phyloP scores from a whole-genome alignment of 2,329 filamentous ascomycete species.

The Fusarium mundagurra region DNA sequence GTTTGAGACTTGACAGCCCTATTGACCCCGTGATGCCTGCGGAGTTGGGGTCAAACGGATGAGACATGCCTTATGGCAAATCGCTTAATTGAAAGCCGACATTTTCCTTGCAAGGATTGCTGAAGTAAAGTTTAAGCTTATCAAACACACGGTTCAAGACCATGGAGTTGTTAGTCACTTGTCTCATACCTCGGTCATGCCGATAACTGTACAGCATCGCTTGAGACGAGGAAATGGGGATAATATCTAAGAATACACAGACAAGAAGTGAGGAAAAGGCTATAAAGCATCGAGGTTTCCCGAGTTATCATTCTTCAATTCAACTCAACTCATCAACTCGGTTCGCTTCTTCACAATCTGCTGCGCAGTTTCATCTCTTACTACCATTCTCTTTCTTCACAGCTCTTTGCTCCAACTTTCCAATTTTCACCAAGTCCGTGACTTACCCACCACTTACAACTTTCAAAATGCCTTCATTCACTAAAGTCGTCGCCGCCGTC shows the following conservation, averaged over 20 bases:
- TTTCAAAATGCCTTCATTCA: constrained; percentile 2
- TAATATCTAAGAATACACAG: rapidly evolving
- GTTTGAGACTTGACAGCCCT: neutral
- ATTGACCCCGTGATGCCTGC: neutral
- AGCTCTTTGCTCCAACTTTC: neutral
- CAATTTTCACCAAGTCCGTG: neutral
- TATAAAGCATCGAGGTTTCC: neutral
- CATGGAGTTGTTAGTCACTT: neutral
- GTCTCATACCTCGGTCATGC: neutral
- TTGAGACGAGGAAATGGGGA: neutral
- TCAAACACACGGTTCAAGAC: neutral
- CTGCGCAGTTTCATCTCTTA: neutral
- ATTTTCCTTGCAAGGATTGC: neutral
- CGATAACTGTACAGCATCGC: neutral
- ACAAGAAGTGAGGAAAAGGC: rapidly evolving
- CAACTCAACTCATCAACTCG: constrained; percentile 7
- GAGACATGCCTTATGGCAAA: neutral
- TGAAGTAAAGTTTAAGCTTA: constrained; percentile 2
- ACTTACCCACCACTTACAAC: neutral
- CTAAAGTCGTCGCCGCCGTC: neutral
- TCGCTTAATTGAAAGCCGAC: neutral
- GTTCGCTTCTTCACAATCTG: neutral
- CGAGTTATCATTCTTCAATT: rapidly evolving
- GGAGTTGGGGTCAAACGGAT: neutral
- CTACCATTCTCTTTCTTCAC: neutral